Percentiles rank a stretch among this genome's conserved stretches.
These are phyloP conservation scores for Detonula confervacea DNA, from an alignment of 352 stramenopile genomes.

Conservation along the genomic window DNA sequence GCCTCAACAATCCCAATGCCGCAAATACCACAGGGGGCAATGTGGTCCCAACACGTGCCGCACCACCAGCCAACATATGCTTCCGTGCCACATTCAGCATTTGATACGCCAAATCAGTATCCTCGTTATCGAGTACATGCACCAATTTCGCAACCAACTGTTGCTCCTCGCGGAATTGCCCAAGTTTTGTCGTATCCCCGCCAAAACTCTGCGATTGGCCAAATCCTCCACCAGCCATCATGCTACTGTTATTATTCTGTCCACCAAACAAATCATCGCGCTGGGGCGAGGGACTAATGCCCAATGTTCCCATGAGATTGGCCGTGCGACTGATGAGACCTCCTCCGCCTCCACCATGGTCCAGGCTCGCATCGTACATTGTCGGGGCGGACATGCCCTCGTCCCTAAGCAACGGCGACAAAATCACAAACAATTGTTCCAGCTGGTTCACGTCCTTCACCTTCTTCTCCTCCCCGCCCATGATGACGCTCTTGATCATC, in stretches of 20 bases:
- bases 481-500: constrained; percentile 77
- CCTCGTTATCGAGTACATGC: constrained; percentile 88
- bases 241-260: background rate
- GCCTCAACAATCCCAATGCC: constrained; percentile 87
- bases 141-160: constrained; percentile 91
- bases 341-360: constrained; percentile 19
- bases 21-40: constrained; percentile 93
- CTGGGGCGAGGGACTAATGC: constrained; percentile 45
- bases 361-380: constrained; percentile 11
- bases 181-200: constrained; percentile 33
- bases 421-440: constrained; percentile 86
- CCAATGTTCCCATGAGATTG: constrained; percentile 75
- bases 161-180: constrained; percentile 90
- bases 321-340: constrained; percentile 58
- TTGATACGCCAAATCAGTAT: constrained; percentile 87
- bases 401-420: constrained; percentile 90
- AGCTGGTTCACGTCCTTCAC: constrained; percentile 66
- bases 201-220: constrained; percentile 15
- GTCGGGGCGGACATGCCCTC: constrained; percentile 36
- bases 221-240: background rate
- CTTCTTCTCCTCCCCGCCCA: constrained; percentile 58
- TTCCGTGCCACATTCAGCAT: constrained; percentile 82
- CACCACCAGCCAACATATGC: constrained; percentile 84
- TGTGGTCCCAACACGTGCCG: constrained; percentile 90
- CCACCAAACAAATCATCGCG: constrained; percentile 26